Percentiles rank a stretch among this genome's conserved stretches.
These are phyloP conservation scores for Phaeoacremonium minimum DNA, from an alignment of 2,329 filamentous ascomycete genomes.

Conservation along the genomic window DNA sequence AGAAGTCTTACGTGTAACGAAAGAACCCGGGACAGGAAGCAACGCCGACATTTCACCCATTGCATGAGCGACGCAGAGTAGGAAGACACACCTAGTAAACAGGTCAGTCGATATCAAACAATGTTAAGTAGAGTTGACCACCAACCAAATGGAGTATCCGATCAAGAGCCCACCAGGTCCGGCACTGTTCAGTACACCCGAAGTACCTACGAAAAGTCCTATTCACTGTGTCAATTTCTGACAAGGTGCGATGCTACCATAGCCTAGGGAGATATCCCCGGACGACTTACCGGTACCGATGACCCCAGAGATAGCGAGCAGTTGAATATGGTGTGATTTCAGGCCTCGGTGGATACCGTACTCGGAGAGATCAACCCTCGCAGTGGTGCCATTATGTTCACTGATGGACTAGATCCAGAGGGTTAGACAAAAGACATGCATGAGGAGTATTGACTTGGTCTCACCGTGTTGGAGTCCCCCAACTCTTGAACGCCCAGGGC, in stretches of 20 bases:
- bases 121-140: too few relatives aligned
- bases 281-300: not conserved
- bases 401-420: too few relatives aligned
- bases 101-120: too few relatives aligned
- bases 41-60: constrained; percentile 8
- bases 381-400: not conserved
- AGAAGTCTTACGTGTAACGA: too few relatives aligned
- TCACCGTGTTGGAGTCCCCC: too few relatives aligned
- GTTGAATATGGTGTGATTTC: constrained; percentile 7
- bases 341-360: constrained; percentile 6
- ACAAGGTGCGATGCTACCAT: not conserved
- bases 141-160: constrained; percentile 7
- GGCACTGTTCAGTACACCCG: not conserved
- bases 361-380: constrained; percentile 2
- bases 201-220: not conserved
- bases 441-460: too few relatives aligned
- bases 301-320: constrained; percentile 6
- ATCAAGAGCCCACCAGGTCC: constrained; percentile 3
- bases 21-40: too few relatives aligned
- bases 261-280: not conserved
- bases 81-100: too few relatives aligned
- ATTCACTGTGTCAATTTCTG: not conserved
- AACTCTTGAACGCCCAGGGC: too few relatives aligned
- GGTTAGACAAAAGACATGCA: too few relatives aligned
- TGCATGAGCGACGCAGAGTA: constrained; percentile 7